Percentiles rank a stretch among this genome's conserved stretches.
Conservation (phyloP, 164 flowering plant species). For the Vitis amurensis region DNA sequence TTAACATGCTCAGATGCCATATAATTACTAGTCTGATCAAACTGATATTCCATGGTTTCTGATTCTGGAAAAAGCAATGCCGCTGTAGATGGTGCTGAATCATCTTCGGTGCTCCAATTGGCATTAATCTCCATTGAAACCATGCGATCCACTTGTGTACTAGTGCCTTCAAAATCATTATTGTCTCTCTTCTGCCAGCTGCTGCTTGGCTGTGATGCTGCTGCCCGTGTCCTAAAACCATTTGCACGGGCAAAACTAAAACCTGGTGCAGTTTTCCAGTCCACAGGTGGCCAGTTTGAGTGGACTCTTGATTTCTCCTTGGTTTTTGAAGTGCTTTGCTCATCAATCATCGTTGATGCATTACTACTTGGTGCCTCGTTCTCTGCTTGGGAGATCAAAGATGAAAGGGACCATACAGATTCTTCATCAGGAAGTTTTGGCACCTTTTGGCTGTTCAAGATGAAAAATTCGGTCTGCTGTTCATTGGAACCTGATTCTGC, state of each 20-base stretch:
- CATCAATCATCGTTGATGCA: constrained; percentile 19
- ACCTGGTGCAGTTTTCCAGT: constrained; percentile 85
- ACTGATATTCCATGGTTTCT: constrained; percentile 17
- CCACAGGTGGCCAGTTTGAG: constrained; percentile 71
- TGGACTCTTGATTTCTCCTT: constrained; percentile 32
- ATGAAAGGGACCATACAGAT: constrained; percentile 62
- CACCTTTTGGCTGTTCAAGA: constrained; percentile 74
- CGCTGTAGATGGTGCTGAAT: constrained; percentile 11
- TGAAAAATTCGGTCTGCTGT: constrained; percentile 73
- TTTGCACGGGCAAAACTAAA: constrained; percentile 34
- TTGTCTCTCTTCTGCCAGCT: not conserved
- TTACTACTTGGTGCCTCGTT: constrained; percentile 12
- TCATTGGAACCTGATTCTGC: constrained; percentile 72
- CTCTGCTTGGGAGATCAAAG: constrained; percentile 9
- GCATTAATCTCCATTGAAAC: constrained; percentile 20
- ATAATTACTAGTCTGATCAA: constrained; percentile 11
- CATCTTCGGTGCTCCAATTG: constrained; percentile 34
- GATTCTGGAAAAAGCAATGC: constrained; percentile 17
- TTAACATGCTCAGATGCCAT: constrained; percentile 19
- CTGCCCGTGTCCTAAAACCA: constrained; percentile 32
- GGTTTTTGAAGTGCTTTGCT: constrained; percentile 21
- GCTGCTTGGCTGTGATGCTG: constrained; percentile 12
- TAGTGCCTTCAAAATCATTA: constrained; percentile 9
- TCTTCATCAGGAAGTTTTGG: constrained; percentile 71
- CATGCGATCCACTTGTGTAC: constrained; percentile 8